Evolutionary conservation across 2,329 filamentous ascomycete species (phyloP), one percentile per base, ranked within the genome.

Genomic region (Aspergillus tubingensis): DNA sequence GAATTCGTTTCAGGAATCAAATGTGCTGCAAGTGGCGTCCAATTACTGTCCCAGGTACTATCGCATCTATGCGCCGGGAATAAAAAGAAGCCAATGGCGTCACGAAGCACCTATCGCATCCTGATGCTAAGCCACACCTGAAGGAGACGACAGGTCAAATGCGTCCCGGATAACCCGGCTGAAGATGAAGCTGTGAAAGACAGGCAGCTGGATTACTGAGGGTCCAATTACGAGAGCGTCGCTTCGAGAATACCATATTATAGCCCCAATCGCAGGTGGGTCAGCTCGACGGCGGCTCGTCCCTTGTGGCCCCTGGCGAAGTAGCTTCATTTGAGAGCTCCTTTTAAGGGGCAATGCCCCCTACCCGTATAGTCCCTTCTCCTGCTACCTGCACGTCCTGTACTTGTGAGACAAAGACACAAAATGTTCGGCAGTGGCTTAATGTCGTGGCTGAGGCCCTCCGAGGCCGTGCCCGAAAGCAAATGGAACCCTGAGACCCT

Each of bases 401-500:
- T 27, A 23, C 30, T 32, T 5, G 25, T 50, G 27, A 30, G 32
- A 11, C 25, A 23, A 27, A 30, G 8, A 30, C 25, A 50, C 25
- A 17, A 11, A 19, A 50, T 50, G 47, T 32, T 50, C n/a, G 47
- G 47, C n/a, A 50, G 30, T n/a, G 47, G 47, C 25, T 50, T 50
- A 27, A 50, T 50, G 47, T 27, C 47, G 8, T 50, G 47, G 47
- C 47, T 50, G 17, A 25, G 47, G 25, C 47, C n/a, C 25, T 50
- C 47, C n/a, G 47, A 49, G 23, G n/a, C 47, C 25, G 47, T 50
- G 23, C 47, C 25, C 10, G 47, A 50, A 30, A 50, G 47, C 25
- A 32, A 50, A 30, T 70, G 68, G 68, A 62, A 70, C 49, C 57
- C 68, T 3, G 57, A 64, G 41, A 69, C 68, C 23, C 54, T 70